phyloP scores from a whole-genome alignment of 2,329 filamentous ascomycete species.

The Hypoxylon sp. region DNA sequence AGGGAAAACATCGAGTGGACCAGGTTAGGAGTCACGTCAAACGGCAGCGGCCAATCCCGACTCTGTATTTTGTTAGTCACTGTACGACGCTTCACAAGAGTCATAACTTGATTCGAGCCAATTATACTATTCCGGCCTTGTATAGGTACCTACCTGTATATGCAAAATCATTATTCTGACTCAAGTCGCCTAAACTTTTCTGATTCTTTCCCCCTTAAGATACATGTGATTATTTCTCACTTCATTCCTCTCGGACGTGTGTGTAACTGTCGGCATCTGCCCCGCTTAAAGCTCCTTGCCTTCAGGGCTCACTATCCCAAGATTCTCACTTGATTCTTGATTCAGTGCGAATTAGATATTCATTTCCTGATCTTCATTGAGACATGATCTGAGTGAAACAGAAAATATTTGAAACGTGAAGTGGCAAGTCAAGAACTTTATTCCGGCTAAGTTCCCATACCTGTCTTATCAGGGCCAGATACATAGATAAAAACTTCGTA shows the following conservation, averaged over 20 bases:
- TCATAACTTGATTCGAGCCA: neutral
- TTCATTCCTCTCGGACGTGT: neutral
- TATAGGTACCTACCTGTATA: neutral
- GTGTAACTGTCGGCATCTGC: too few relatives aligned
- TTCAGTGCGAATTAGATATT: neutral
- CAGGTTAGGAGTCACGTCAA: neutral
- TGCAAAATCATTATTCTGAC: neutral
- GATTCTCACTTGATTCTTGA: too few relatives aligned
- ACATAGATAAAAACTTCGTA: constrained; percentile 10
- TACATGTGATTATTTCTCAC: too few relatives aligned
- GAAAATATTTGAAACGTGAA: neutral
- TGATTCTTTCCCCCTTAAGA: neutral
- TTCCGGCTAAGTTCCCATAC: neutral
- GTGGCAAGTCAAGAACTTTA: neutral
- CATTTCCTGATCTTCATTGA: neutral
- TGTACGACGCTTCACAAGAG: neutral
- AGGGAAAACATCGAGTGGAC: neutral
- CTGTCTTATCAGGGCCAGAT: neutral
- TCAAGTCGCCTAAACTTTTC: neutral
- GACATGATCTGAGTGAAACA: neutral
- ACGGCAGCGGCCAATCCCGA: neutral
- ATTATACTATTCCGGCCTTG: neutral
- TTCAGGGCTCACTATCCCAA: too few relatives aligned
- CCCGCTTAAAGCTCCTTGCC: too few relatives aligned
- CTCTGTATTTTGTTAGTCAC: neutral